Evolutionary conservation across 2,329 filamentous ascomycete species (phyloP), one percentile per base, ranked within the genome.

Genomic region (Amylocarpus encephaloides): DNA sequence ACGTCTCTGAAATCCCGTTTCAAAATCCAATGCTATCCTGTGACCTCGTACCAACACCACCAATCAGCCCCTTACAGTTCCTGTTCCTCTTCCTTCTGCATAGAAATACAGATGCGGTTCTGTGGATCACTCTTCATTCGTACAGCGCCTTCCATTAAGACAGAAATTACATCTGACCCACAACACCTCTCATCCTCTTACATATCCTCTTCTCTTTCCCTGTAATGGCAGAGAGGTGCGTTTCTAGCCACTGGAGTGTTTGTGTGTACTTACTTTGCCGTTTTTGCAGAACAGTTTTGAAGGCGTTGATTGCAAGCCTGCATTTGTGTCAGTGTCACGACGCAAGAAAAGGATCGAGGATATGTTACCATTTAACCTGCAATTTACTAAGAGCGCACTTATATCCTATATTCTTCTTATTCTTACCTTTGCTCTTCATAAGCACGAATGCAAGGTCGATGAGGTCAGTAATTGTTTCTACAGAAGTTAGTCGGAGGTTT

Each of bases 201-300:
- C 39, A 35, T 18, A 35, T 10, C 30, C 22, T 40, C 30, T 16
- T 39, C n/a, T 57, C 51, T 46, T 46, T 45, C 9, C 13, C 22
- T 19, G 33, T 40, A 13, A 60, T 18, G n/a, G 19, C 26, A 30
- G 16, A 15, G 9, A 53, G 54, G 38, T 41, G 51, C n/a, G 11
- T 43, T 6, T 75, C 72, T 52, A 95, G 68, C 88, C 88, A 95
- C 30, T 64, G 66, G 50, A 96, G 67, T 12, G 91, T 75, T 29
- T 69, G 68, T 5, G 62, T 63, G 67, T 89, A 88, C 48, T 74
- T 77, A 32, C 84, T 83, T 73, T 95, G 90, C 66, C 85, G 88
- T 59, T 74, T 77, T 43, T 68, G 66, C 60, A 96, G 73, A 26
- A 93, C 82, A 46, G 74, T 70, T 41, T 72, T 66, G 61, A 95